These are phyloP conservation scores for Globisporangium lucens DNA, from an alignment of 352 stramenopile genomes.

Conservation along the genomic window DNA sequence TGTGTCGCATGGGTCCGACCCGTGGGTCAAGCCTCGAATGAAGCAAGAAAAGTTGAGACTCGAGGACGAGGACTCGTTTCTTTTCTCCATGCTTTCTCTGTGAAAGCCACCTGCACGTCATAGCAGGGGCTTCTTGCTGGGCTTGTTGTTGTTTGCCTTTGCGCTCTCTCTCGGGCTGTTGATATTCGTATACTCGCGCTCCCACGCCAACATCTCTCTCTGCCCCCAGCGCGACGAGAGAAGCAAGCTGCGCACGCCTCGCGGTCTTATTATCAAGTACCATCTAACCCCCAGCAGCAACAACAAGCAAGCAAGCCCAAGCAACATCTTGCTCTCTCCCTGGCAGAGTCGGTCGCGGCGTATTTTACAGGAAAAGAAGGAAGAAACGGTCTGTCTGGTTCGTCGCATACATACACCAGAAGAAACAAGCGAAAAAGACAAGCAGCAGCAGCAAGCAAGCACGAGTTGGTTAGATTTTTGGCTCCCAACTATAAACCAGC, in stretches of 20 bases:
- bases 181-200: conserved; percentile 10
- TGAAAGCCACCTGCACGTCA: neutral
- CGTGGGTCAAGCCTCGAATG: too few species aligned
- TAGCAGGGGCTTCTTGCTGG: neutral
- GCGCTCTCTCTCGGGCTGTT: neutral
- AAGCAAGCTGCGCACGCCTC: neutral
- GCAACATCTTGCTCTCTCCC: neutral
- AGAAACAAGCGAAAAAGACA: conserved; percentile 5
- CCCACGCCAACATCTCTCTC: conserved; percentile 15
- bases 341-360: neutral
- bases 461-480: conserved; percentile 2
- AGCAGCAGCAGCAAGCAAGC: neutral
- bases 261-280: neutral
- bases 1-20: neutral
- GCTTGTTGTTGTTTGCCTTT: neutral
- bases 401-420: conserved; percentile 12
- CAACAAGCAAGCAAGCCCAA: neutral
- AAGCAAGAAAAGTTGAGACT: neutral
- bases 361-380: neutral
- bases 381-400: conserved; percentile 10
- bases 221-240: conserved; percentile 1
- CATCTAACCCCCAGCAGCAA: neutral
- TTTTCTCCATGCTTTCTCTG: conserved; percentile 1
- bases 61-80: neutral
- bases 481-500: neutral